Evolutionary conservation across 225 moss, liverwort and hornwort genomes (phyloP).

Genomic region (Pseudisothecium myosuroides): DNA sequence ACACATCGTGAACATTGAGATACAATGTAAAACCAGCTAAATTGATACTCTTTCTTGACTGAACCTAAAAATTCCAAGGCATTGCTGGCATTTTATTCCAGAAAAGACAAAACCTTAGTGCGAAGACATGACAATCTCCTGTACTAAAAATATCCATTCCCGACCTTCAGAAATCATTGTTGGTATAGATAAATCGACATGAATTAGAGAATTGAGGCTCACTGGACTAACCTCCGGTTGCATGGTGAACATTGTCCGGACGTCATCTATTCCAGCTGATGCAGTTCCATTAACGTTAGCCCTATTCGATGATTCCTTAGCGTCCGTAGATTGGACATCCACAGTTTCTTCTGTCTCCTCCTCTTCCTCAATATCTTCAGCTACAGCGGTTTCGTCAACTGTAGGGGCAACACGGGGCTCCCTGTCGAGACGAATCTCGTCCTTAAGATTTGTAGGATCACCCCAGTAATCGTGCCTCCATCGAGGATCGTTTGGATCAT

Average conservation of each 20-base stretch:
- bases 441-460: constrained; percentile 66
- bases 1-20: background rate
- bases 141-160: background rate
- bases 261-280: constrained; percentile 36
- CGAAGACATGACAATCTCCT: background rate
- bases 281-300: constrained; percentile 60
- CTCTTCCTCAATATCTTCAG: constrained; percentile 42
- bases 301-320: constrained; percentile 11
- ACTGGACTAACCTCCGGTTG: constrained; percentile 23
- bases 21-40: background rate
- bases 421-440: constrained; percentile 63
- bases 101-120: background rate
- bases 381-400: constrained; percentile 37
- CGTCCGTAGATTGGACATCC: constrained; percentile 2
- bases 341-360: constrained; percentile 20
- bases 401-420: constrained; percentile 50
- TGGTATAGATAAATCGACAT: background rate
- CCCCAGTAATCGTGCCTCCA: constrained; percentile 98
- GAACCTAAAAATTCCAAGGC: background rate
- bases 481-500: constrained; percentile 81
- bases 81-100: background rate
- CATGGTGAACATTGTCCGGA: constrained; percentile 40
- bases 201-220: background rate
- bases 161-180: background rate
- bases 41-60: background rate